Conservation (phyloP, 129 eudicot species). For the Flaveria trinervia region DNA sequence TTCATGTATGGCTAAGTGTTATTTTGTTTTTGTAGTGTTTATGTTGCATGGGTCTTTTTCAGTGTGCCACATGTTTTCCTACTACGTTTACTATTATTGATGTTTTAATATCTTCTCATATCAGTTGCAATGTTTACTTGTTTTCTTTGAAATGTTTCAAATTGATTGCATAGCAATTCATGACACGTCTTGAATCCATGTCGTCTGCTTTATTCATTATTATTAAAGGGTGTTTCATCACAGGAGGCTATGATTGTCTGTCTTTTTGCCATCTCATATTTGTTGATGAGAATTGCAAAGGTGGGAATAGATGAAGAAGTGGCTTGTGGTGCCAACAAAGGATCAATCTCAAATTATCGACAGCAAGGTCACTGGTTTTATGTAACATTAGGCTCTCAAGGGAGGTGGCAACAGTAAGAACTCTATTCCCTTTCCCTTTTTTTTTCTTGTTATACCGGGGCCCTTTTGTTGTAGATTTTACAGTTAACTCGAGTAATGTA, state of each 20-base stretch:
- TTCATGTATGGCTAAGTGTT: neutral
- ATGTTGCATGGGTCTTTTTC: neutral
- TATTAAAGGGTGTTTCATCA: neutral
- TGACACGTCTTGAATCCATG: too few species aligned
- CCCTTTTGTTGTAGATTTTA: slow-evolving; percentile 33
- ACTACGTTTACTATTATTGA: neutral
- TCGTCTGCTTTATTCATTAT: too few species aligned
- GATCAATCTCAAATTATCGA: slow-evolving; percentile 27
- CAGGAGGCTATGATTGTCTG: slow-evolving; percentile 35
- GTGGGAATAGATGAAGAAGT: slow-evolving; percentile 18
- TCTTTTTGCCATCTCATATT: neutral
- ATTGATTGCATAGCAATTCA: neutral
- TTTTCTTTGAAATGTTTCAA: neutral
- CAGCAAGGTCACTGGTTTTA: neutral
- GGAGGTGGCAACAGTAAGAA: slow-evolving; percentile 23
- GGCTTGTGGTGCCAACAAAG: slow-evolving; percentile 6
- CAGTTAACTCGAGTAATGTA: slow-evolving; percentile 1
- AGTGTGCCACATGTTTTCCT: neutral
- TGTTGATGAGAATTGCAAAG: neutral
- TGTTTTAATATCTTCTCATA: neutral
- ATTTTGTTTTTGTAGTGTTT: neutral
- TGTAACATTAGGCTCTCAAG: slow-evolving; percentile 26
- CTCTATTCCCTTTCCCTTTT: neutral
- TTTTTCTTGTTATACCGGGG: slow-evolving; percentile 28
- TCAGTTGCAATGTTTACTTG: neutral